These are phyloP conservation scores for Cladosporium cucumerinum DNA, from an alignment of 2,329 filamentous ascomycete genomes.

Conservation along the genomic window DNA sequence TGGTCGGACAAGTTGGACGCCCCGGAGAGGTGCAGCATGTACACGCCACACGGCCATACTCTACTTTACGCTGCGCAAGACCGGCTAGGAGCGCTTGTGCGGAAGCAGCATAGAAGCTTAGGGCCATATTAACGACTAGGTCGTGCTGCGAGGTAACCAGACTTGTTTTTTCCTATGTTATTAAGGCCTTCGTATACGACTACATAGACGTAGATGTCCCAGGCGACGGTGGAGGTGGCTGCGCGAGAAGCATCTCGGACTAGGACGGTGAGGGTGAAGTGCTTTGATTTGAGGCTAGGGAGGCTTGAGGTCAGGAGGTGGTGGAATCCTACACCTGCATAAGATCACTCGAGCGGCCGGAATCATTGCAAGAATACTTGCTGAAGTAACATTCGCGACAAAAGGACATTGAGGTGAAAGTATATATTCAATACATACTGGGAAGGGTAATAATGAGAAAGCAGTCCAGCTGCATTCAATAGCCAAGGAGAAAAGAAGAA, in stretches of 20 bases:
- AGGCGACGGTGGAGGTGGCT: neutral
- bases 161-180: slow-evolving; percentile 20
- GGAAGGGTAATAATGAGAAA: neutral
- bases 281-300: neutral
- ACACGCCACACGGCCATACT: slow-evolving; percentile 35
- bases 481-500: neutral
- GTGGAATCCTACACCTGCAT: neutral
- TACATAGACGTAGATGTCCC: slow-evolving; percentile 17
- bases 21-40: slow-evolving; percentile 46
- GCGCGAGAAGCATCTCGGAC: slow-evolving; percentile 17
- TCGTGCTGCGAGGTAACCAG: slow-evolving; percentile 20
- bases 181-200: slow-evolving; percentile 23
- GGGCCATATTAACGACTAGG: slow-evolving; percentile 39
- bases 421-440: neutral
- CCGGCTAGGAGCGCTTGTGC: slow-evolving; percentile 45
- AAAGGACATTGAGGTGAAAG: neutral
- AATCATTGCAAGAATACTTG: neutral
- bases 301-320: slow-evolving; percentile 17
- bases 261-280: slow-evolving; percentile 16
- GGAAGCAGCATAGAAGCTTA: slow-evolving; percentile 38
- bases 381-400: neutral
- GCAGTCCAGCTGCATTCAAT: neutral
- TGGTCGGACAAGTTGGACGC: slow-evolving; percentile 45
- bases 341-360: neutral
- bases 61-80: slow-evolving; percentile 39